Conservation (phyloP, 371 early-diverging fungal species). For the Mucor plumbeus region DNA sequence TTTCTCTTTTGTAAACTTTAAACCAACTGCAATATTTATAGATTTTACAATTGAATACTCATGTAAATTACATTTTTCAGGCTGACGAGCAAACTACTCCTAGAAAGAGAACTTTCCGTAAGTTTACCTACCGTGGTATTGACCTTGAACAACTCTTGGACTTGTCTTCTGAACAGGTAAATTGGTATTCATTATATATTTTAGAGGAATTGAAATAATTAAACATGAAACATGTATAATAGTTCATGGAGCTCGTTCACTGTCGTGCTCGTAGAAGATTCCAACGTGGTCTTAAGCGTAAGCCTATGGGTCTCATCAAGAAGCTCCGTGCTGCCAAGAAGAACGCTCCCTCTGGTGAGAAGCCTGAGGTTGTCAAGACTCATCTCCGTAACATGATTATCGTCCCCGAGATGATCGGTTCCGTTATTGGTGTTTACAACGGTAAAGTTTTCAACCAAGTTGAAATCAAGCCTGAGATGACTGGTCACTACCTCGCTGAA, state of each 20-base stretch:
- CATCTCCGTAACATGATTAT: too few relatives aligned
- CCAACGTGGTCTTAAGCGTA: slow-evolving; percentile 96
- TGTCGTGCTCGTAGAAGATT: slow-evolving; percentile 96
- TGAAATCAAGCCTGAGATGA: too few relatives aligned
- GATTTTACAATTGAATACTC: not conserved
- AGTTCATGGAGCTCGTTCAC: slow-evolving; percentile 95
- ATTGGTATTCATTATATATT: too few relatives aligned
- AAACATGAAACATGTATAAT: not conserved
- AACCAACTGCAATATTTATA: not conserved
- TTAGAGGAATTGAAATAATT: not conserved
- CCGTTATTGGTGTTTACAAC: too few relatives aligned
- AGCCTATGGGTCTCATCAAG: slow-evolving; percentile 88
- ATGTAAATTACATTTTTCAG: slow-evolving; percentile 27
- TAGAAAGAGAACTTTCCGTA: slow-evolving; percentile 96
- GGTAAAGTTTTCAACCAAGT: too few relatives aligned
- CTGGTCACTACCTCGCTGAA: too few relatives aligned
- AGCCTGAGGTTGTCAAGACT: too few relatives aligned
- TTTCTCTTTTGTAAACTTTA: not conserved
- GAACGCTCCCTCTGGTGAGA: too few relatives aligned
- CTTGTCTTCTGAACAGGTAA: slow-evolving; percentile 40
- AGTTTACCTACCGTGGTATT: slow-evolving; percentile 97
- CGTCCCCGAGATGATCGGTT: too few relatives aligned
- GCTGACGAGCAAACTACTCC: slow-evolving; percentile 53
- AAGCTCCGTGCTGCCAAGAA: too few relatives aligned
- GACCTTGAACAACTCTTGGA: slow-evolving; percentile 85